phyloP scores from a whole-genome alignment of 2,329 filamentous ascomycete genomes.

The Monilinia laxa region DNA sequence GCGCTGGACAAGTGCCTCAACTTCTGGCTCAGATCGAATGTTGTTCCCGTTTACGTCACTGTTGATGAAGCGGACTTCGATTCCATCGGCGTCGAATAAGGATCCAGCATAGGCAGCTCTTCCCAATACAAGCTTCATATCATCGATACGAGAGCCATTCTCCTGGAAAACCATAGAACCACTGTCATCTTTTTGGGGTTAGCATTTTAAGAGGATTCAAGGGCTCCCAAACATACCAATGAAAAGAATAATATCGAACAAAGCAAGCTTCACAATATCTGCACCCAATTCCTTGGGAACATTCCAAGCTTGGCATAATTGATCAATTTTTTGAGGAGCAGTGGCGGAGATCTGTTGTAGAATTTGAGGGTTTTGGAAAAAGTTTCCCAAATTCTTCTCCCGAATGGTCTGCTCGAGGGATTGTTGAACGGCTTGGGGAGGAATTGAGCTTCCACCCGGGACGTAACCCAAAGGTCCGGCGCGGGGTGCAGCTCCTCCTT shows the following conservation, averaged over 20 bases:
- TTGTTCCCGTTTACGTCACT: conserved; percentile 52
- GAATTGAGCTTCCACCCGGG: conserved; percentile 12
- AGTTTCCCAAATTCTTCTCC: conserved; percentile 25
- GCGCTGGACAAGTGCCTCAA: conserved; percentile 55
- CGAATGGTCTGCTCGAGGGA: conserved; percentile 28
- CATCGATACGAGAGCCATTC: conserved; percentile 64
- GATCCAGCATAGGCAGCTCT: conserved; percentile 64
- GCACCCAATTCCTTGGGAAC: conserved; percentile 39
- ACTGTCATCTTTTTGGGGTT: conserved; percentile 54
- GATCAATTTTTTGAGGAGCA: conserved; percentile 31
- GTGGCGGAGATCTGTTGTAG: conserved; percentile 23
- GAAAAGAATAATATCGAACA: conserved; percentile 40
- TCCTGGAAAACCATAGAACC: conserved; percentile 70
- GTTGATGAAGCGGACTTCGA: conserved; percentile 71
- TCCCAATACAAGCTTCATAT: conserved; percentile 62
- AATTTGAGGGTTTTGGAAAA: conserved; percentile 23
- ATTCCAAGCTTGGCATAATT: conserved; percentile 36
- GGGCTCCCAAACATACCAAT: conserved; percentile 31
- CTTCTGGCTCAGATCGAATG: conserved; percentile 57
- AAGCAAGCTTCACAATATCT: conserved; percentile 41
- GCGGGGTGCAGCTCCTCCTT: conserved; percentile 25
- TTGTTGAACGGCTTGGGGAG: conserved; percentile 21
- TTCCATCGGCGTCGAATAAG: conserved; percentile 68
- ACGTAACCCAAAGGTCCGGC: conserved; percentile 22
- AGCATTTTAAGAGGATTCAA: conserved; percentile 6